A percentile compares a stretch with the other conserved stretches of the same genome.
Conservation (phyloP, 805 yeast species). For the Lachancea waltii region DNA sequence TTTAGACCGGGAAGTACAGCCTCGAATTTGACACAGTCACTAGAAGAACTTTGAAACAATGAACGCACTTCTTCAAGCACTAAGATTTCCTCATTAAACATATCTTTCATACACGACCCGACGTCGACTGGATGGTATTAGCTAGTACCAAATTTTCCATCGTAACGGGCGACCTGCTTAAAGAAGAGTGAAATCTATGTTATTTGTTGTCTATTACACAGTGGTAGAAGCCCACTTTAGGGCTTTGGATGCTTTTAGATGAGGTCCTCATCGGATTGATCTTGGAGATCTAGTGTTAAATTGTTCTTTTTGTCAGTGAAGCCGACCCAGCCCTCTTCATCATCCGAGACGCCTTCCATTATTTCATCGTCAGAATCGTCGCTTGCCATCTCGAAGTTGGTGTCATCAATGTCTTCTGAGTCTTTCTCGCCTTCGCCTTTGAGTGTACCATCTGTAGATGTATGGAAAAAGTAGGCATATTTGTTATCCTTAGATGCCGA, state of each 20-base stretch:
- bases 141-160: too few relatives aligned
- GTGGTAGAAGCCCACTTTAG: neutral
- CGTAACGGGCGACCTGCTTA: too few relatives aligned
- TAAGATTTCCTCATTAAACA: neutral
- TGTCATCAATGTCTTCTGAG: slow-evolving; percentile 18
- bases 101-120: too few relatives aligned
- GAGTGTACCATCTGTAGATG: slow-evolving; percentile 27
- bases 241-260: slow-evolving; percentile 3
- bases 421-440: slow-evolving; percentile 20
- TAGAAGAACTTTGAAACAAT: neutral
- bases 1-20: slow-evolving; percentile 10
- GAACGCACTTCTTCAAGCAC: neutral
- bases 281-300: slow-evolving; percentile 17
- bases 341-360: slow-evolving; percentile 30
- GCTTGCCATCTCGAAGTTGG: slow-evolving; percentile 14
- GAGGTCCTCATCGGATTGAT: slow-evolving; percentile 20
- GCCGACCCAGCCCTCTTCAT: slow-evolving; percentile 35
- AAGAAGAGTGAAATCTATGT: too few relatives aligned
- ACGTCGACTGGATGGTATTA: too few relatives aligned
- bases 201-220: neutral
- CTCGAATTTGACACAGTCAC: neutral
- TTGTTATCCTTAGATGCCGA: slow-evolving; percentile 46
- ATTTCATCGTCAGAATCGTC: slow-evolving; percentile 30
- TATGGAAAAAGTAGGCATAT: slow-evolving; percentile 48
- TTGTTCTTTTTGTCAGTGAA: slow-evolving; percentile 25